Evolutionary conservation across 1,284 basidiomycete species (phyloP), one percentile per base, ranked within the genome.

Genomic region (Papiliotrema fonsecae): DNA sequence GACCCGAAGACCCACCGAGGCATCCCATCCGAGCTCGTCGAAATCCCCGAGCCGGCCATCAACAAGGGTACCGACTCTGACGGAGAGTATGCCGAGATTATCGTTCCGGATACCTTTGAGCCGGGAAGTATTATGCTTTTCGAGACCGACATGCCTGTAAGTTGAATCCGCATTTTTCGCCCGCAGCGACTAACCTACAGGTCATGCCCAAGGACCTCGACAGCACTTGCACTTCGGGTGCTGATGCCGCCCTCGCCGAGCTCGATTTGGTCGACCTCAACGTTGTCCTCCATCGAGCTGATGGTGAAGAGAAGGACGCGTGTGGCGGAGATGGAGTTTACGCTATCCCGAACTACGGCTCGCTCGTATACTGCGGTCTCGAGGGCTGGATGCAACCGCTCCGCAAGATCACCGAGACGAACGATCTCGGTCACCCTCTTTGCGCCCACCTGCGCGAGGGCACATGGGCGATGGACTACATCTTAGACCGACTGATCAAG

Each of bases 331-430:
- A 79, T 65, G 91, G 92, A 4, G 80, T 77, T 1, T 97, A 96
- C 71, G 78, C 83, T 45, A 75, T 97, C 27, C 87, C 90, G 10
- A 81, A 79, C 25, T 69, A 83, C 30, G 88, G 86, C 0, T 79
- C 79, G 48, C 75, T 91, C 64, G 82, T 82, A 11, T 97, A 94
- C 72, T 96, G 90, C 64, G 92, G 92, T 25, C 72, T 97, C 43
- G 89, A 97, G 69, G 93, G 92, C 1, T 97, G 91, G 89, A 96
- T 97, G 89, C 82, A 86, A 56, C 84, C 84, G 0, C 75, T 97
- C 45, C 78, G 82, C 35, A 81, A 83, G 52, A 82, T 96, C 64
- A 91, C 92, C 81, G 77, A 78, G 54, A 81, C 82, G 64, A 97
- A 96, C 69, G 91, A 97, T 66, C 79, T 97, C 6, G 92, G 93